Evolutionary conservation across 352 stramenopile species (phyloP), one percentile per base, ranked within the genome.

Genomic region (Globisporangium viniferum): DNA sequence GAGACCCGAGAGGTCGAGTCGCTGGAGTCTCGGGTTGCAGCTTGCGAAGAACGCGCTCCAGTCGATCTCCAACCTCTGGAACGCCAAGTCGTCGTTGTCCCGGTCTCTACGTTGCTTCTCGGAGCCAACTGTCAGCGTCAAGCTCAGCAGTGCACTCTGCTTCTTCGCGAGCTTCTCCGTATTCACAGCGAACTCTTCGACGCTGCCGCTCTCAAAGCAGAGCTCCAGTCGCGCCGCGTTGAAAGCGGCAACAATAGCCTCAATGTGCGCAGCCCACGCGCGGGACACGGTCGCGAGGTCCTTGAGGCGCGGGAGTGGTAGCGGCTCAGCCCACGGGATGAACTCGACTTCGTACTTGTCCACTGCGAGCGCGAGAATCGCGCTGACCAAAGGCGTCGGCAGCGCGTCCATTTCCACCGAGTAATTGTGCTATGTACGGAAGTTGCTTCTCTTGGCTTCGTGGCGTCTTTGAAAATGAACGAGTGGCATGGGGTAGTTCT

Each of bases 1-100:
- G 55, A 60, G 33, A n/a, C 15, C 22, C 8, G 29, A 60, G 55
- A 60, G 55, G 33, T 60, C 14, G 20, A 60, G 55, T 44, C 55
- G 55, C 12, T 60, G 55, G 10, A 60, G 55, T 24, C 33, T 60
- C 29, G 12, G 55, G 29, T 60, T 60, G 55, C 55, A 60, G 29
- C 33, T 60, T n/a, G 55, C 55, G 8, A 44, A 41, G 5, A 60
- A 5, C 14, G 55, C 15, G 12, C 14, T 24, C 55, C 55, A 60
- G 55, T 60, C 55, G 20, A 60, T 27, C 27, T 60, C 5, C 29
- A 60, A n/a, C 22, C 33, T 27, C 27, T 60, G 22, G 20, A 60
- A 22, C 29, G 24, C 29, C 55, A 60, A 31, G 10, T 60, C 29
- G 55, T 44, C 29, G 33, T 44, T 39, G 33, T 41, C 15, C 14